Evolutionary conservation across 176 grass and related monocot species (phyloP), one percentile per base, ranked within the genome.

Genomic region (Paspalum vaginatum): DNA sequence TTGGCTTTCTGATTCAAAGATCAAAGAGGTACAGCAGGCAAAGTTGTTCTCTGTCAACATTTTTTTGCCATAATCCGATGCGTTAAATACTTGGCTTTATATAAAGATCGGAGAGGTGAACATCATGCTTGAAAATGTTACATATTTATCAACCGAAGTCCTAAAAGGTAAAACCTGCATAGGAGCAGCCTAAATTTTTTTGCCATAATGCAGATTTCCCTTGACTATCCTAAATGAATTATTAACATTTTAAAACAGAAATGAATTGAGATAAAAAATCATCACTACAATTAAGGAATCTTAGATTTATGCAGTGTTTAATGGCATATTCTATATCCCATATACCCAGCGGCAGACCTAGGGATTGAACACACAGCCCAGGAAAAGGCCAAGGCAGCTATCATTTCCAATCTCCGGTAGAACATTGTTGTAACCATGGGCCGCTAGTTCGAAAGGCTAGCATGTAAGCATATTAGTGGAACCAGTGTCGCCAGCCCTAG

Each of bases 131-230:
- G 27, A 32, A 64, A 37, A 37, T n/a, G 15, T 16, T 4, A 37
- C 17, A 24, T 47, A 9, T 20, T 45, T 47, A 43, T 12, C 37
- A 22, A 60, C 60, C 24, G n/a, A 1, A 14, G 22, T 40, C 57
- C 43, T 41, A 22, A 47, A 6, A 50, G n/a, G n/a, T n/a, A n/a
- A n/a, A n/a, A n/a, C n/a, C 27, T 50, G 9, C 16, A 48, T 25
- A 68, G n/a, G 26, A 54, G 54, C 27, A 70, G 53, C 18, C 59
- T 45, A 55, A 80, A 46, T 39, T 12, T 13, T 67, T 71, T 39
- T 66, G 0, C 9, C 3, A 48, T 67, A 11, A 68, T 42, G 61
- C 59, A 49, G 37, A 86, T 40, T 60, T 57, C 49, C 9, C 11
- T 65, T 7, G 16, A 47, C 11, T 27, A 55, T 75, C 46, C 16